Conservation (phyloP, 257 asterid genomes). For the Nicotiana knightiana region DNA sequence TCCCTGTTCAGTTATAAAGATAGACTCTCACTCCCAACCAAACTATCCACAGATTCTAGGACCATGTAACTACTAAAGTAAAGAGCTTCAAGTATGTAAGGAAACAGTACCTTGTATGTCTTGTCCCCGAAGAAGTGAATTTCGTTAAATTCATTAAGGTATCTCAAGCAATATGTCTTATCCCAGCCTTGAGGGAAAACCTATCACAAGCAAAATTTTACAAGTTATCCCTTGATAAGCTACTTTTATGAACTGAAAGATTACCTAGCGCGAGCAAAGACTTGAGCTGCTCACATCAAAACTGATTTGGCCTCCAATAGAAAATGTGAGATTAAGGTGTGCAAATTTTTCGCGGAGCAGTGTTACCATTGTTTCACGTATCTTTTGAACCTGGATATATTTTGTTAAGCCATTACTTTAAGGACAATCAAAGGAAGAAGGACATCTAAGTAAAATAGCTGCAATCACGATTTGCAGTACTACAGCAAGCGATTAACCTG, state of each 20-base stretch:
- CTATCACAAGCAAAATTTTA: slow-evolving; percentile 26
- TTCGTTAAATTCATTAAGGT: slow-evolving; percentile 68
- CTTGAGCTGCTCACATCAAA: slow-evolving; percentile 60
- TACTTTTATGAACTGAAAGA: neutral
- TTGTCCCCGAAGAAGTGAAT: slow-evolving; percentile 96
- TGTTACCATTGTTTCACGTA: slow-evolving; percentile 79
- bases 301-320: slow-evolving; percentile 96
- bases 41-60: neutral
- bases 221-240: neutral
- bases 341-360: slow-evolving; percentile 74
- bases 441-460: neutral
- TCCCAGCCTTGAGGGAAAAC: slow-evolving; percentile 98
- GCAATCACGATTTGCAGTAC: neutral
- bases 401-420: neutral
- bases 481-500: neutral
- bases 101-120: slow-evolving; percentile 63
- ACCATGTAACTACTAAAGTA: neutral
- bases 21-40: neutral
- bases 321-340: slow-evolving; percentile 63
- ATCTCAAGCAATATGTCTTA: slow-evolving; percentile 87
- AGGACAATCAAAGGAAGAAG: neutral
- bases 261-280: neutral
- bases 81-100: neutral
- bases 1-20: slow-evolving; percentile 46
- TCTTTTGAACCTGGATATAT: slow-evolving; percentile 56